Conservation (phyloP, 1,139 yeast species). For the Nakaseomyces bracarensis region DNA sequence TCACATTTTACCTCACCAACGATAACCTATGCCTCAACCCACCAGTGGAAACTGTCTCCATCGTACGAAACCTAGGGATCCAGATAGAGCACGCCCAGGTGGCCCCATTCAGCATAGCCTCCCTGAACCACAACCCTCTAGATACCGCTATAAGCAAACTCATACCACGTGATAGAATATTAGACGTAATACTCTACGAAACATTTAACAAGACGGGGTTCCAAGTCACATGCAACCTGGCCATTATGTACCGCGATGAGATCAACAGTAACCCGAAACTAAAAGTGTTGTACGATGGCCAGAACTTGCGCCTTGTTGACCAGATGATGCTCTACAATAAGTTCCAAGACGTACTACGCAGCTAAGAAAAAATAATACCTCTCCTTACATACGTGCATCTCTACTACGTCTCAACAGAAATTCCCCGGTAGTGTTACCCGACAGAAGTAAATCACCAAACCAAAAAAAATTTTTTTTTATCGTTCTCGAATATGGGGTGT, state of each 20-base stretch:
- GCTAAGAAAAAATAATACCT: too few relatives aligned
- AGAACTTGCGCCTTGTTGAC: constrained; percentile 1
- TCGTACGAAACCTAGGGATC: background rate
- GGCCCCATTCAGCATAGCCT: background rate
- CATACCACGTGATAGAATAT: constrained; percentile 3
- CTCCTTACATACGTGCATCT: too few relatives aligned
- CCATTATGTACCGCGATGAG: constrained; percentile 1
- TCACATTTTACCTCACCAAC: constrained; percentile 2
- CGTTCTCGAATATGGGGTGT: too few relatives aligned
- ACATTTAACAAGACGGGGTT: constrained; percentile 4
- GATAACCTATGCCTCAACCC: background rate
- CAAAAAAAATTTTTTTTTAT: background rate
- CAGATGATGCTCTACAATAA: constrained; percentile 5
- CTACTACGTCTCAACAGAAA: too few relatives aligned
- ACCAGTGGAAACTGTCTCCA: constrained; percentile 1
- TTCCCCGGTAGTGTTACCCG: constrained; percentile 1
- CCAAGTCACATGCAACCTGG: constrained; percentile 1
- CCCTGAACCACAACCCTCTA: background rate
- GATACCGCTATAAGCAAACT: background rate
- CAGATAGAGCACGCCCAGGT: constrained; percentile 1
- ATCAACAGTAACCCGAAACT: constrained; percentile 1
- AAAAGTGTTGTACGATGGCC: constrained; percentile 1
- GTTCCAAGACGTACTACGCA: constrained; percentile 1
- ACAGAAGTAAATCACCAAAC: background rate
- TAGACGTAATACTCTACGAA: constrained; percentile 2